phyloP scores from a whole-genome alignment of 441 rosid genomes.

The Pelargonium citronellum region DNA sequence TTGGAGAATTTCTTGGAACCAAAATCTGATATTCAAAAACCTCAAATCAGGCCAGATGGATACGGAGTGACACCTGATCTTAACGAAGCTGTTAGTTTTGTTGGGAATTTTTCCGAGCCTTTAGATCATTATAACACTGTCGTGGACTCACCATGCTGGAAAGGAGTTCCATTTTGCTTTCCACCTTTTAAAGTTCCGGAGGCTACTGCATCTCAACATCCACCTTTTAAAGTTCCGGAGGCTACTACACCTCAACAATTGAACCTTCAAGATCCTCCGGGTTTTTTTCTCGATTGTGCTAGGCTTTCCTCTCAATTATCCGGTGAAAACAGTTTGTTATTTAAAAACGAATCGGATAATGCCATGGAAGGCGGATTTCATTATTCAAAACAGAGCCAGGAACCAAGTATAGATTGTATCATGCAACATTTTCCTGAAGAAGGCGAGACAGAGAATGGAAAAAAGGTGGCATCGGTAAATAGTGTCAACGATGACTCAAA shows the following conservation, averaged over 20 bases:
- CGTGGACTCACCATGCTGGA: slow-evolving; percentile 58
- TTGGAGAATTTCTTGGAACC: slow-evolving; percentile 21
- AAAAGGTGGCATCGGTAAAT: slow-evolving; percentile 17
- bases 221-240: slow-evolving; percentile 30
- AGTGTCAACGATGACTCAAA: slow-evolving; percentile 31
- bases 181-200: slow-evolving; percentile 31
- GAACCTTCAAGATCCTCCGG: slow-evolving; percentile 33
- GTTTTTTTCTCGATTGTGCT: slow-evolving; percentile 22
- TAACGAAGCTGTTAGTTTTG: slow-evolving; percentile 29
- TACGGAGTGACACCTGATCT: slow-evolving; percentile 29
- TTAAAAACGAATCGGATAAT: slow-evolving; percentile 26
- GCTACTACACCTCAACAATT: slow-evolving; percentile 21
- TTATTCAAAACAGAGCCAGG: slow-evolving; percentile 22
- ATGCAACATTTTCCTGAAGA: slow-evolving; percentile 24
- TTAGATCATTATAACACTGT: slow-evolving; percentile 34
- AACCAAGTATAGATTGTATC: slow-evolving; percentile 20
- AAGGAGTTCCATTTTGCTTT: slow-evolving; percentile 38
- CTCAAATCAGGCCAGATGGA: slow-evolving; percentile 31
- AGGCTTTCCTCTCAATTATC: slow-evolving; percentile 32
- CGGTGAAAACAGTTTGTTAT: slow-evolving; percentile 26
- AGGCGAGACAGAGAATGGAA: slow-evolving; percentile 23
- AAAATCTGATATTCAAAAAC: slow-evolving; percentile 28
- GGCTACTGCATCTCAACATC: slow-evolving; percentile 23
- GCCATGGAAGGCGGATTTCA: slow-evolving; percentile 25
- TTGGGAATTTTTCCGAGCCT: slow-evolving; percentile 37